phyloP scores from a whole-genome alignment of 768 basidiomycete genomes.

The Xanthoconium stramineum region DNA sequence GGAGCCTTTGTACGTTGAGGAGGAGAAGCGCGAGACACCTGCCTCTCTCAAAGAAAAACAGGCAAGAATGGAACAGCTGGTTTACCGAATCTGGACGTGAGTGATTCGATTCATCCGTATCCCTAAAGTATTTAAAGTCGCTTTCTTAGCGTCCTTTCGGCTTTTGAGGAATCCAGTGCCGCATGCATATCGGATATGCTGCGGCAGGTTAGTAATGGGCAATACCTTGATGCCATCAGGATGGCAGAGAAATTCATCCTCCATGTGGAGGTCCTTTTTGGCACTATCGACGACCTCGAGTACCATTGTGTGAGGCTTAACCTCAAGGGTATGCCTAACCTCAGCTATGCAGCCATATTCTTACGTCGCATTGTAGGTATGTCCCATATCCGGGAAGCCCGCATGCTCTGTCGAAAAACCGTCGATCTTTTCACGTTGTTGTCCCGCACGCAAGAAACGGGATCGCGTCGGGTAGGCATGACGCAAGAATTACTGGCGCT shows the following conservation, averaged over 20 bases:
- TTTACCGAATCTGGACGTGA: conserved; percentile 98
- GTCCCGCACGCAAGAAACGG: conserved; percentile 93
- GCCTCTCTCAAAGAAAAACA: conserved; percentile 85
- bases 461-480: conserved; percentile 89
- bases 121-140: conserved; percentile 8
- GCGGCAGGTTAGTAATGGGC: conserved; percentile 92
- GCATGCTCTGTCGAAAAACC: conserved; percentile 98
- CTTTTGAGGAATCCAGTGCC: conserved; percentile 98
- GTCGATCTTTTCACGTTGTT: conserved; percentile 96
- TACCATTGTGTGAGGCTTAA: conserved; percentile 75
- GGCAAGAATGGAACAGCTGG: conserved; percentile 91
- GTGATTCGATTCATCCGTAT: conserved; percentile 25
- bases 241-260: conserved; percentile 99
- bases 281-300: conserved; percentile 95
- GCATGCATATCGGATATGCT: conserved; percentile 99
- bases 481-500: conserved; percentile 95
- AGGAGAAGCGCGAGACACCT: conserved; percentile 79
- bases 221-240: conserved; percentile 93
- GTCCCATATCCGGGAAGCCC: conserved; percentile 97
- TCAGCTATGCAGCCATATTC: conserved; percentile 1
- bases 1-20: conserved; percentile 61
- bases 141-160: conserved; percentile 74
- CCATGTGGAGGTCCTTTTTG: conserved; percentile 97
- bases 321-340: conserved; percentile 69
- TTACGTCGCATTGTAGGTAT: conserved; percentile 57